Base-by-base conservation (phyloP, 2,329 filamentous ascomycete species). In the Nannizzia gypsea region DNA sequence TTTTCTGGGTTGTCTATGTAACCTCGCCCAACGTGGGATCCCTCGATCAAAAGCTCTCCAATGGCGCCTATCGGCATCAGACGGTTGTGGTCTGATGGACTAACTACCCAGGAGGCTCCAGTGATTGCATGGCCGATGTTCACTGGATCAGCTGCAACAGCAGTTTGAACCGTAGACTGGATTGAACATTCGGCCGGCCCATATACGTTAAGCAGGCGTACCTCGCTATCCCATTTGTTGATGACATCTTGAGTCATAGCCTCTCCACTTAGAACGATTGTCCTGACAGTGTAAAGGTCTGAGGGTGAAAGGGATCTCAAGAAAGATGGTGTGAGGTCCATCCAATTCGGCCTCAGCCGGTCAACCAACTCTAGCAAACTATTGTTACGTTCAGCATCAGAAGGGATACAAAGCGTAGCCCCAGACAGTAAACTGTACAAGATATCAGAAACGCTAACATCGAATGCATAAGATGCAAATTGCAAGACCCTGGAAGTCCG, bases 371-470 rank as follows among this genome's bases (percentile, higher is more conserved):
- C 50, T 2, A 42, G 24, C 5, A 81, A 71, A 55, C 76, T 72
- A 61, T 76, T 76, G 20, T 57, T 44, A 15, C 60, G 22, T 5
- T 81, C 66, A 58, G 71, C 61, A 64, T 74, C 64, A 60, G 71
- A 71, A 1, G 74, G 75, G 3, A 78, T 71, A 61, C 75, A 77
- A 15, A 78, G 64, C 22, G 71, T 73, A 13, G 75, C 76, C 52
- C 77, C 76, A n/a, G 28, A 9, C 15, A 59, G 56, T 15, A 66
- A 56, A 15, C 59, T 59, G 9, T 46, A 60, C 13, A 95, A 93
- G 4, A 91, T 90, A 69, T 95, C 90, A 70, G 93, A 93, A 3
- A 95, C 84, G 0, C 88, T 93, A 3, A 95, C 89, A 71, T 95
- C 90, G 68, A 95, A 95, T 0, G 89, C 93, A 0, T 89, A 88